Conservation (phyloP, 2,329 filamentous ascomycete genomes). For the Penicillium sp. region DNA sequence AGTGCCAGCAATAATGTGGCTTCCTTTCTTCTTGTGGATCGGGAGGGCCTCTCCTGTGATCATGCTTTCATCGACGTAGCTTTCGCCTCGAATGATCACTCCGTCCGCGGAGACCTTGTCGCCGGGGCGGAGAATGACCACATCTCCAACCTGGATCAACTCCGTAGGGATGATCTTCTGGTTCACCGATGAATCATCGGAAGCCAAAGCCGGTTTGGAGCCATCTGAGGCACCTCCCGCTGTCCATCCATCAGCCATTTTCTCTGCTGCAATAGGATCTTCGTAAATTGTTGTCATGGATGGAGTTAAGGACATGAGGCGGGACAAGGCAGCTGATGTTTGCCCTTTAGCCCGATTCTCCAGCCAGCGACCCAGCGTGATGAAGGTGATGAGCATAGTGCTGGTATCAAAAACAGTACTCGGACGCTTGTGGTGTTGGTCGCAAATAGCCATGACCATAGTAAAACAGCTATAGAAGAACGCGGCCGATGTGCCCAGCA, state of each 20-base stretch:
- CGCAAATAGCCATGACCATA: conserved; percentile 74
- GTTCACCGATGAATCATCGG: conserved; percentile 17
- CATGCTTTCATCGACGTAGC: conserved; percentile 96
- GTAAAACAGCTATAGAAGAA: conserved; percentile 91
- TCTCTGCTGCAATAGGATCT: conserved; percentile 88
- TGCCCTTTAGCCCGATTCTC: conserved; percentile 95
- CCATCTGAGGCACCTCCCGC: conserved; percentile 9
- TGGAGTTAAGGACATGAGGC: conserved; percentile 90
- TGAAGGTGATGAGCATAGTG: conserved; percentile 96
- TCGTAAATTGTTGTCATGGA: conserved; percentile 96
- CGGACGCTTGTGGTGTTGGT: conserved; percentile 71
- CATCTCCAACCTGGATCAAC: conserved; percentile 85
- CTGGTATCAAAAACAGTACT: conserved; percentile 94
- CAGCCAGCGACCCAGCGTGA: conserved; percentile 81
- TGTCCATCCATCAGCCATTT: conserved; percentile 73
- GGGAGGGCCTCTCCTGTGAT: conserved; percentile 97
- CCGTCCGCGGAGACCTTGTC: conserved; percentile 97
- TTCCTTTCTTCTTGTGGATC: conserved; percentile 78
- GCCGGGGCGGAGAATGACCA: conserved; percentile 86
- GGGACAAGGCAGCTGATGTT: conserved; percentile 87
- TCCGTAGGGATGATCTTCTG: conserved; percentile 79
- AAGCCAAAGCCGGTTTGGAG: conserved; percentile 4
- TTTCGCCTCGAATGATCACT: conserved; percentile 77
- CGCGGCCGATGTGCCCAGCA: conserved; percentile 86
- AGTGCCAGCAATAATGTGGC: conserved; percentile 80